Evolutionary conservation across 352 stramenopile genomes (phyloP), one percentile per base, ranked within the genome.

Genomic region (Phytophthora nicotianae): DNA sequence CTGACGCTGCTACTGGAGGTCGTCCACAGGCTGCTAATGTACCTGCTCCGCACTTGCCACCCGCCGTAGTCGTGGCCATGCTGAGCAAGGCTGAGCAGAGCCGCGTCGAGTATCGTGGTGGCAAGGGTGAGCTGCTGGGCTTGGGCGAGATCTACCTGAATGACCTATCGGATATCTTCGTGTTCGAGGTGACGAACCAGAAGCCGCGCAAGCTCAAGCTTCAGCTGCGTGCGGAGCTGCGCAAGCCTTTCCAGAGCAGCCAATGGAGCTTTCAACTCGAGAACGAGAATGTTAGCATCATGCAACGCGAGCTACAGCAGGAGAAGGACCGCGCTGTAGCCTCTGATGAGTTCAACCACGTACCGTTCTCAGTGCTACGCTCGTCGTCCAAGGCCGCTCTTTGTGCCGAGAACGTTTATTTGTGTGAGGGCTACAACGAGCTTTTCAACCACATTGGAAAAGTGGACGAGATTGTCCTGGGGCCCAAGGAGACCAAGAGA

Each of bases 361-460:
- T 90, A 37, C 86, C 82, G 6, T 78, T 81, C 37, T 90, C 85
- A 7, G 78, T 95, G 20, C 57, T 93, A 21, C 83, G 85, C 10
- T 77, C 81, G 41, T 87, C 83, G 1, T 82, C 83, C 11, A 91
- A 88, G 48, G 79, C 82, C 3, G 74, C 79, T 26, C 79, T 93
- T 0, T 86, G 70, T 19, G 75, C 81, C 0, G 86, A 95, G 56
- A 95, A 93, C 50, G 72, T 89, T 41, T 93, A 94, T 29, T 67
- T 96, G 0, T 86, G 81, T 51, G 86, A 95, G 53, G 86, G 85
- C 42, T 96, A 95, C 79, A 96, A 96, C 54, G 88, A 96, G 56
- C 70, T 96, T 3, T 96, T 96, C 55, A 96, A 96, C 65, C 84
- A 95, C 40, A 93, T 96, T 29, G 83, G 72, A 5, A 81, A 81